Conservation (phyloP, 345 rosid genomes). For the Bretschneidera sinensis region DNA sequence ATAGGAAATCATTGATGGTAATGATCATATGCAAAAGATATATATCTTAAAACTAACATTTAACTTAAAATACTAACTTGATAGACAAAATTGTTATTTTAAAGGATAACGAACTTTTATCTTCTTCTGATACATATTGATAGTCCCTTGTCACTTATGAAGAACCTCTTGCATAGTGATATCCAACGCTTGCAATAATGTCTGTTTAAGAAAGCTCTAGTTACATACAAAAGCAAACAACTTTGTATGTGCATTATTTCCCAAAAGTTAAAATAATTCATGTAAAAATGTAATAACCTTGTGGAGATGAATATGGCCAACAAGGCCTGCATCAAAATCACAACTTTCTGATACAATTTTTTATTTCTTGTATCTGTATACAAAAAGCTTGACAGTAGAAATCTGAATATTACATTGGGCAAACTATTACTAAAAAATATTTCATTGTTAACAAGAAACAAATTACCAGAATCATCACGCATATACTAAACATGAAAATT, state of each 20-base stretch:
- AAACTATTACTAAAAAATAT: neutral
- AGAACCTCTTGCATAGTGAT: slow-evolving; percentile 51
- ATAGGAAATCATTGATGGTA: neutral
- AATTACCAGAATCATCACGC: neutral
- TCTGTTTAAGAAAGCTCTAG: slow-evolving; percentile 37
- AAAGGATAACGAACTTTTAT: slow-evolving; percentile 44
- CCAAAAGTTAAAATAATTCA: slow-evolving; percentile 13
- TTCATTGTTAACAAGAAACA: too few relatives aligned
- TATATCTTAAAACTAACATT: slow-evolving; percentile 12
- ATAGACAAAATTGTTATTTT: slow-evolving; percentile 43
- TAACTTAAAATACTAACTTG: slow-evolving; percentile 57
- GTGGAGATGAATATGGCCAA: slow-evolving; percentile 74
- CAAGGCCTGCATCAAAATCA: slow-evolving; percentile 52
- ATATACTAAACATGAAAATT: neutral
- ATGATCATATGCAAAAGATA: neutral
- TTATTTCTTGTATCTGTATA: slow-evolving; percentile 52
- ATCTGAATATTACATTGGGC: neutral
- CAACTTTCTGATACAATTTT: slow-evolving; percentile 34
- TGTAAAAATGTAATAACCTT: slow-evolving; percentile 41
- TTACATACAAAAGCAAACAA: slow-evolving; percentile 23
- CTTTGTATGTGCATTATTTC: neutral
- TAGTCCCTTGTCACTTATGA: slow-evolving; percentile 61
- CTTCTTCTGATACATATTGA: slow-evolving; percentile 53
- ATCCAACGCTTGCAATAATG: slow-evolving; percentile 42
- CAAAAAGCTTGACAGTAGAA: slow-evolving; percentile 14